Percentiles rank a stretch among this genome's conserved stretches.
Evolutionary conservation across 2,329 filamentous ascomycete species (phyloP).

Genomic region (Alternaria arborescens): DNA sequence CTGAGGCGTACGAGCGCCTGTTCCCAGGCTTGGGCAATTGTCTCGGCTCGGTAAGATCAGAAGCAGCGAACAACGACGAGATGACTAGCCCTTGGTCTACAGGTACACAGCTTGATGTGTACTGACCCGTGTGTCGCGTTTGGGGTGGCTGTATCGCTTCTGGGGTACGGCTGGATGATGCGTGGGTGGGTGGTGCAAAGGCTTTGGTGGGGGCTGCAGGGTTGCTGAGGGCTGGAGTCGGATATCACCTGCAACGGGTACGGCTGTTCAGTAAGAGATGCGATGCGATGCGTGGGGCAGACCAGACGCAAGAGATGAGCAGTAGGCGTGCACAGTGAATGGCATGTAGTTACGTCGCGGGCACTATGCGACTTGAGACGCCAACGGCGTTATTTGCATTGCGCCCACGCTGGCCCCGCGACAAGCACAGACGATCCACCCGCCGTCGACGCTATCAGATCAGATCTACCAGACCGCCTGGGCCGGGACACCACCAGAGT

Average conservation of each 20-base stretch:
- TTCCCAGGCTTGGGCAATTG: conserved; percentile 29
- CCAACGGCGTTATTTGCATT: conserved; percentile 28
- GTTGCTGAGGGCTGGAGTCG: conserved; percentile 12
- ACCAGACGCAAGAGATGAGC: conserved; percentile 2
- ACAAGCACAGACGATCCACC: conserved; percentile 28
- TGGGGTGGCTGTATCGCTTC: conserved; percentile 10
- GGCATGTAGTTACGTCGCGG: conserved; percentile 15
- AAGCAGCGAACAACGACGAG: conserved; percentile 18
- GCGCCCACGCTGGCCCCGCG: conserved; percentile 28
- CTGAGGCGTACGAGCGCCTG: conserved; percentile 41
- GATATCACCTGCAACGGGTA: conserved; percentile 21
- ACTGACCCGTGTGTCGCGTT: conserved; percentile 15
- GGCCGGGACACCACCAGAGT: conserved; percentile 5
- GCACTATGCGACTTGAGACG: conserved; percentile 22
- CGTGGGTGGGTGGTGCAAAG: conserved; percentile 24
- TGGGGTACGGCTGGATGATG: conserved; percentile 15
- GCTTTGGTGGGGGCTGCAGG: conserved; percentile 21
- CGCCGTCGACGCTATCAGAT: conserved; percentile 21
- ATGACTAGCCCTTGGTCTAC: conserved; percentile 15
- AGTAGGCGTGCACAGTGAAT: conserved; percentile 11
- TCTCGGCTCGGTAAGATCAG: conserved; percentile 24
- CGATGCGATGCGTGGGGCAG: conserved; percentile 12
- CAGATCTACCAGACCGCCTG: conserved; percentile 14
- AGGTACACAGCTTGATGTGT: conserved; percentile 14
- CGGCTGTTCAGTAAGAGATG: conserved; percentile 13